These are phyloP conservation scores for Sarocladium kiliense DNA, from an alignment of 2,329 filamentous ascomycete species.

Conservation along the genomic window DNA sequence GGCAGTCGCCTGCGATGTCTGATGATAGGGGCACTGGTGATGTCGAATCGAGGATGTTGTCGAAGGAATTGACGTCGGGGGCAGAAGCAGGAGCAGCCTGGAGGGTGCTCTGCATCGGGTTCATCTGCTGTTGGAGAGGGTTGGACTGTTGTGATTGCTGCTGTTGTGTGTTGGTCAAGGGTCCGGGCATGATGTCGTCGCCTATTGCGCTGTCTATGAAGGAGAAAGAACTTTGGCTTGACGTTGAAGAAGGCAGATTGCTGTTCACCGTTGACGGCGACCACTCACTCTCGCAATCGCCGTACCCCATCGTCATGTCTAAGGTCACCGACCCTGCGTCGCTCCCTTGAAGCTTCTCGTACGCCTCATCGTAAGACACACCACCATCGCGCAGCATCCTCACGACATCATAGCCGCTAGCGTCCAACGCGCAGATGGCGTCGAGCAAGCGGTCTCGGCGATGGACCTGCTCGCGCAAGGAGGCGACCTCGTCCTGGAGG, in stretches of 20 bases:
- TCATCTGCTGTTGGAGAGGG: slow-evolving; percentile 2
- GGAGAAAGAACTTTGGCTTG: slow-evolving; percentile 1
- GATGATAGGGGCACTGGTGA: neutral
- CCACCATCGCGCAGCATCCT: neutral
- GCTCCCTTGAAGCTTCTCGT: neutral
- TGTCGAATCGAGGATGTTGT: neutral
- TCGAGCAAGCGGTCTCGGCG: neutral
- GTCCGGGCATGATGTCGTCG: neutral
- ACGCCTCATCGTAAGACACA: neutral
- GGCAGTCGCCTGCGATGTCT: slow-evolving; percentile 1
- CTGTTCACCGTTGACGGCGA: neutral
- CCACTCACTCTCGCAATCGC: neutral
- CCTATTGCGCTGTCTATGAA: neutral
- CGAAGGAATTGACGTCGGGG: neutral
- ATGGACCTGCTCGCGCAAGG: neutral
- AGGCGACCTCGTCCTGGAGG: slow-evolving; percentile 1
- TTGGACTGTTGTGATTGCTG: neutral
- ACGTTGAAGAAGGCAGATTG: neutral
- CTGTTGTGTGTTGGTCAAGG: neutral
- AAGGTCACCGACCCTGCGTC: neutral
- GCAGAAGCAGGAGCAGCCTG: neutral
- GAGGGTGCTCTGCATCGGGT: slow-evolving; percentile 6
- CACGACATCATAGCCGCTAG: neutral
- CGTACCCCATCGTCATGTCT: neutral
- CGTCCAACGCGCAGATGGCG: neutral